Conservation (phyloP, 2,329 filamentous ascomycete genomes). For the Verticillium nonalfalfae region DNA sequence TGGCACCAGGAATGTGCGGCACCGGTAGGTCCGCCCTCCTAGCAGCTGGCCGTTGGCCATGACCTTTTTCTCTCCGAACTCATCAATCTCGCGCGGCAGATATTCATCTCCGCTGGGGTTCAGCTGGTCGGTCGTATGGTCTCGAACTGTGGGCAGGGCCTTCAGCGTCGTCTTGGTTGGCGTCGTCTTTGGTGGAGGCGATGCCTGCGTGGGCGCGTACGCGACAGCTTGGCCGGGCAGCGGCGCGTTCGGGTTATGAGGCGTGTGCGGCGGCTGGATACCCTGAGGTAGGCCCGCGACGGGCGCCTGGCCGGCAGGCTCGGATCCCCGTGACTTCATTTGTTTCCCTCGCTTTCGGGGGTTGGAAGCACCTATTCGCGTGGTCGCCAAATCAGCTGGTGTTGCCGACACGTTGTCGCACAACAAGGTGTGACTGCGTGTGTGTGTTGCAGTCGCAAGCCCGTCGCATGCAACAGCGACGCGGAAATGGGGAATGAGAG, state of each 20-base stretch:
- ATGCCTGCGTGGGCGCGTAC: constrained; percentile 30
- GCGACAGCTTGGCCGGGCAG: constrained; percentile 34
- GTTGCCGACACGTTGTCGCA: constrained; percentile 20
- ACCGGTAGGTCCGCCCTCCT: constrained; percentile 82
- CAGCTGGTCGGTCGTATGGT: constrained; percentile 95
- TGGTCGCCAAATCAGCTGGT: constrained; percentile 18
- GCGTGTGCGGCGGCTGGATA: constrained; percentile 45
- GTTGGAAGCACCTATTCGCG: constrained; percentile 37
- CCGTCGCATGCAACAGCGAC: constrained; percentile 4
- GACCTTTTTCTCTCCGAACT: constrained; percentile 92
- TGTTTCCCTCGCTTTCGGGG: constrained; percentile 55
- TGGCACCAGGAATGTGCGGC: constrained; percentile 87
- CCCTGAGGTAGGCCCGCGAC: constrained; percentile 33
- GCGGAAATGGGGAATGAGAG: constrained; percentile 12
- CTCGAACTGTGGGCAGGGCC: constrained; percentile 88
- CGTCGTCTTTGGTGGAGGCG: constrained; percentile 69
- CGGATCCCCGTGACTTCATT: constrained; percentile 55
- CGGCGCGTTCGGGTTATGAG: constrained; percentile 42
- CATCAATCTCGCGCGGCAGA: constrained; percentile 85
- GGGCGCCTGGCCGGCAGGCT: constrained; percentile 49
- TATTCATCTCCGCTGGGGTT: constrained; percentile 89
- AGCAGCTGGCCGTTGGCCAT: constrained; percentile 73
- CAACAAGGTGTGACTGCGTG: constrained; percentile 22
- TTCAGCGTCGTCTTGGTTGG: constrained; percentile 83
- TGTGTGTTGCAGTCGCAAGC: constrained; percentile 7